Evolutionary conservation across 2,329 filamentous ascomycete species (phyloP).

Genomic region (Fusarium pseudonygamai): DNA sequence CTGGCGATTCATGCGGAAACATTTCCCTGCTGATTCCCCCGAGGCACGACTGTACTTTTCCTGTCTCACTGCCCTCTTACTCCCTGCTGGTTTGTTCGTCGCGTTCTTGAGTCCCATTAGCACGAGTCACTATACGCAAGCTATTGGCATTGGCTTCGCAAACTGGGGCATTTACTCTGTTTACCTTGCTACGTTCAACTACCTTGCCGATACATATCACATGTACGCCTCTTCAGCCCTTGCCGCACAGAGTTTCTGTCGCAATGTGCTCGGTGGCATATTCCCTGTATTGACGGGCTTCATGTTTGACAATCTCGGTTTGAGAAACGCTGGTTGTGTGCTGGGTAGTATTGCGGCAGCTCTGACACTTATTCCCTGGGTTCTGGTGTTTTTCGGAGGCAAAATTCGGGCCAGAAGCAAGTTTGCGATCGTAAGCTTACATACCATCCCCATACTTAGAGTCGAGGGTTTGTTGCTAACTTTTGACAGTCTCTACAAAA

Average conservation of each 20-base stretch:
- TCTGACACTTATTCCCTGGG: slow-evolving; percentile 87
- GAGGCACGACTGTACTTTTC: slow-evolving; percentile 86
- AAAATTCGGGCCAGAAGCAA: slow-evolving; percentile 78
- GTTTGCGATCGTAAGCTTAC: slow-evolving; percentile 71
- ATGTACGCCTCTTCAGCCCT: slow-evolving; percentile 85
- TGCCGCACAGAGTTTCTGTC: slow-evolving; percentile 85
- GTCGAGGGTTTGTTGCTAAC: neutral
- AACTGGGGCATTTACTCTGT: slow-evolving; percentile 89
- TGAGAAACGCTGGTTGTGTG: slow-evolving; percentile 75
- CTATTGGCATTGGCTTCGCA: slow-evolving; percentile 74
- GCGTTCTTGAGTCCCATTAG: slow-evolving; percentile 45
- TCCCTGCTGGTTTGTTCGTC: slow-evolving; percentile 80
- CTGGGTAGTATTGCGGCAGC: slow-evolving; percentile 76
- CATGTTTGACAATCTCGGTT: slow-evolving; percentile 78
- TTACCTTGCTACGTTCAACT: slow-evolving; percentile 92
- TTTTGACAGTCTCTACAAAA: slow-evolving; percentile 35
- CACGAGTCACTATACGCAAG: slow-evolving; percentile 43
- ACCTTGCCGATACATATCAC: slow-evolving; percentile 88
- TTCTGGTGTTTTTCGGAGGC: slow-evolving; percentile 81
- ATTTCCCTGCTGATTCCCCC: slow-evolving; percentile 65
- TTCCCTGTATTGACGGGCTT: slow-evolving; percentile 81
- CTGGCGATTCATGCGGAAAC: slow-evolving; percentile 57
- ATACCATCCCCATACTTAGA: fast-evolving
- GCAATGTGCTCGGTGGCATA: slow-evolving; percentile 82
- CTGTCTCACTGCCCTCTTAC: slow-evolving; percentile 77